A percentile compares a stretch with the other conserved stretches of the same genome.
These are phyloP conservation scores for Eucalyptus pumila DNA, from an alignment of 345 rosid genomes.

Conservation along the genomic window DNA sequence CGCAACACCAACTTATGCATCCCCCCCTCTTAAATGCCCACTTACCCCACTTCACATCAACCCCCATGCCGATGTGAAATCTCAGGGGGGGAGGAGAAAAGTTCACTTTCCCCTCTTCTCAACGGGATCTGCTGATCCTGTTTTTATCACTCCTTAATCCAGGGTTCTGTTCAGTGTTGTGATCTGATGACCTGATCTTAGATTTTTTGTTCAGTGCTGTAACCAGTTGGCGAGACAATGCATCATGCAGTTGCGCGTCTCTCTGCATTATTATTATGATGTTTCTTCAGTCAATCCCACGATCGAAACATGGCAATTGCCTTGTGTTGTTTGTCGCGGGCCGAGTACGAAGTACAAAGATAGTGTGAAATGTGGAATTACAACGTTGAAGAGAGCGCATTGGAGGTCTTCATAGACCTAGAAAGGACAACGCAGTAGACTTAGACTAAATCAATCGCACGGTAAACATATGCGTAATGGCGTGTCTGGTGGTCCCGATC, in stretches of 20 bases:
- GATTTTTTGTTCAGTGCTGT: background rate
- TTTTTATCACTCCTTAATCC: background rate
- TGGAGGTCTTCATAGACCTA: background rate
- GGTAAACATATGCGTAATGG: background rate
- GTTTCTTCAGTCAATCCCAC: background rate
- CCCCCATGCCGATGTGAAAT: background rate
- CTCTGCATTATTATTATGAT: background rate
- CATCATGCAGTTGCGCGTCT: background rate
- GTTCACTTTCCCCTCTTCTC: background rate
- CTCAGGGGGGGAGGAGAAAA: background rate
- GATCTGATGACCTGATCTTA: background rate
- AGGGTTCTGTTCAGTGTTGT: background rate
- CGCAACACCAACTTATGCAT: background rate
- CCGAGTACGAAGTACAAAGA: background rate
- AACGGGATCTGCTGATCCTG: background rate
- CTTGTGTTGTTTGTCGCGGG: background rate
- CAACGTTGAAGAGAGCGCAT: background rate
- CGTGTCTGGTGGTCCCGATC: background rate
- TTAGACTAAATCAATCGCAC: background rate
- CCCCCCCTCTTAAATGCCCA: background rate
- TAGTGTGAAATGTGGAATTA: background rate
- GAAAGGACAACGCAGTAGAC: background rate
- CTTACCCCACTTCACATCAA: background rate
- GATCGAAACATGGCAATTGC: background rate
- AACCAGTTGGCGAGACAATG: background rate